Evolutionary conservation across 768 basidiomycete genomes (phyloP).

Genomic region (Podaxis pistillaris): DNA sequence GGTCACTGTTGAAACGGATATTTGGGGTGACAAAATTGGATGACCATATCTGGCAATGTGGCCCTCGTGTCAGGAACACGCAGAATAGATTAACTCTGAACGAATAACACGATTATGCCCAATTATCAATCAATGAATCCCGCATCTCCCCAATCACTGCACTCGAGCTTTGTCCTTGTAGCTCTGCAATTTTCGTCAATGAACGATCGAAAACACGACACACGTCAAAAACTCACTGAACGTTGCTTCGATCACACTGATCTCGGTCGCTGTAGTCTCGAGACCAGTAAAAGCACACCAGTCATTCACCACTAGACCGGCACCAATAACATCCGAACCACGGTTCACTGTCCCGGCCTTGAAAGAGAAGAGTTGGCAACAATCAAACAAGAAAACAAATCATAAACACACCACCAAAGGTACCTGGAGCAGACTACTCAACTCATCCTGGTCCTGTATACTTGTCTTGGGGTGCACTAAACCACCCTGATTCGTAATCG

Average conservation of each 20-base stretch:
- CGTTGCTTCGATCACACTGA: conserved; percentile 95
- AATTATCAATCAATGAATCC: conserved; percentile 88
- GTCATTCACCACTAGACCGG: conserved; percentile 97
- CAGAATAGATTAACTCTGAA: neutral
- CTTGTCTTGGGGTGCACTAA: conserved; percentile 98
- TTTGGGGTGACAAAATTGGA: no score
- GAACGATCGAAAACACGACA: conserved; percentile 1
- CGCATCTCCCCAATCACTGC: conserved; percentile 92
- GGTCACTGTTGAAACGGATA: no score
- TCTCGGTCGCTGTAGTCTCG: conserved; percentile 99
- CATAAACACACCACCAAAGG: conserved; percentile 80
- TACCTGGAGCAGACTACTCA: conserved; percentile 90
- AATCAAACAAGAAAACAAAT: neutral
- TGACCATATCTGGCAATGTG: neutral
- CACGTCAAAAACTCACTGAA: conserved; percentile 69
- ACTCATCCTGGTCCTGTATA: conserved; percentile 95
- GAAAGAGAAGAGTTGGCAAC: conserved; percentile 1
- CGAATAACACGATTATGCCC: conserved; percentile 53
- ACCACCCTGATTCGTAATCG: conserved; percentile 94
- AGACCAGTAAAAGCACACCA: conserved; percentile 99
- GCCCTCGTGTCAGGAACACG: neutral
- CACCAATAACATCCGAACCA: conserved; percentile 97
- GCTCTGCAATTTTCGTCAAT: conserved; percentile 44
- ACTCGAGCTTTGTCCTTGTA: conserved; percentile 79
- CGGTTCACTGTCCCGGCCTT: conserved; percentile 98